Evolutionary conservation across 768 basidiomycete genomes (phyloP), one percentile per base, ranked within the genome.

Genomic region (Thelephora ganbajun): DNA sequence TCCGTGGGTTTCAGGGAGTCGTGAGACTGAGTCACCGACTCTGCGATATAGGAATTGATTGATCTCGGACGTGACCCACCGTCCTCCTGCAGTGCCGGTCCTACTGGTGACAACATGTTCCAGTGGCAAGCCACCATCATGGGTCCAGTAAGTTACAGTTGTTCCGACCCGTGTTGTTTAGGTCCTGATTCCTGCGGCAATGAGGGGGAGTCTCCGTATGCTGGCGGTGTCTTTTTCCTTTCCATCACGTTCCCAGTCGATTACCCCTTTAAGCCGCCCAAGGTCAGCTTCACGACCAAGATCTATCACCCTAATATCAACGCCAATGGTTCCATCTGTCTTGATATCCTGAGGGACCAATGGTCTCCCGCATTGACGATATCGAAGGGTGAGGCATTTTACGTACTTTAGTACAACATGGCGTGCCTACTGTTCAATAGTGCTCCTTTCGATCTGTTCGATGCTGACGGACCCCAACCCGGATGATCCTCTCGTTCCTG

Each of bases 301-400:
- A 97, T 97, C 59, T 98, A 97, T 67, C 94, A 98, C 68, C 94
- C 94, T 33, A 98, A 98, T 75, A 97, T 99, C 91, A 99, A 99
- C 64, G 89, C 94, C 57, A 99, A 99, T 60, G 96, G 96, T 36
- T 93, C 90, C 54, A 98, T 99, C 67, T 99, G 94, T 66, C 70
- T 99, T 58, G 96, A 99, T 66, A 99, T 99, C 61, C 71, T 99
- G 62, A 76, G 93, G 66, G 96, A 99, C 66, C 96, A 98, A 63
- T 99, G 96, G 96, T 92, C 88, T 52, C 96, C 96, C 44, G 96
- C 96, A 41, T 70, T 98, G 71, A 99, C 96, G 48, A 94, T 99
- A 59, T 96, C 94, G 58, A 99, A 99, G 76, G 93, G 93, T 93
- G 48, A 36, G 76, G 56, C 34, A 30, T 41, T 18, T 41, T 22